Base-by-base conservation (phyloP, 495 filamentous ascomycete species). In the Penicillium salamii region DNA sequence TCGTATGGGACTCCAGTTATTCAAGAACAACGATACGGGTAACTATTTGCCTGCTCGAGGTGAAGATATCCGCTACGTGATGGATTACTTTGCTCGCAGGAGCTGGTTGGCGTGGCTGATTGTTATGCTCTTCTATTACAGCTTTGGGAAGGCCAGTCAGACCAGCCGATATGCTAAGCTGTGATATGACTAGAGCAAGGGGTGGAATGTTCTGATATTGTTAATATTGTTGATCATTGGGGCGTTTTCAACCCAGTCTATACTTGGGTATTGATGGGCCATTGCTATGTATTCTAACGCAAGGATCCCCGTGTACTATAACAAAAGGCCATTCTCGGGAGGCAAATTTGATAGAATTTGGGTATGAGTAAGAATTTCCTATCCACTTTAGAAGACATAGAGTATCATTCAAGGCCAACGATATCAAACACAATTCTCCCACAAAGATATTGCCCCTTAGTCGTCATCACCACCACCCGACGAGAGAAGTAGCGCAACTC, bases 351-450 rank as follows among this genome's bases (percentile, higher is more conserved):
- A n/a, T n/a, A n/a, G n/a, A n/a, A n/a, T n/a, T n/a, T n/a, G n/a
- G n/a, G n/a, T n/a, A n/a, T n/a, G n/a, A n/a, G n/a, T n/a, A n/a
- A n/a, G n/a, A n/a, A n/a, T n/a, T n/a, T n/a, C n/a, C n/a, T n/a
- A n/a, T n/a, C n/a, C n/a, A n/a, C n/a, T 28, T 28, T 28, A 28
- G 24, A 4, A 4, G 5, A 28, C 5, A 9, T 28, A 28, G 24
- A 28, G 4, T 28, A 9, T 28, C 9, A 28, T 39, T 12, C 18
- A 39, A 13, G 3, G 20, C 23, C 7, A 4, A 28, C 20, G 18
- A 47, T 37, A 31, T 47, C 17, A 14, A 28, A 47, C 3, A 47
- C 44, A 38, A 47, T 12, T n/a, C 32, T 47, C 15, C 33, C 33
- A 37, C 33, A 37, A 3, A 37, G 12, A 17, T 37, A 38, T 14